Conservation (phyloP, 108 stramenopile genomes). For the Parietichytrium sp. region DNA sequence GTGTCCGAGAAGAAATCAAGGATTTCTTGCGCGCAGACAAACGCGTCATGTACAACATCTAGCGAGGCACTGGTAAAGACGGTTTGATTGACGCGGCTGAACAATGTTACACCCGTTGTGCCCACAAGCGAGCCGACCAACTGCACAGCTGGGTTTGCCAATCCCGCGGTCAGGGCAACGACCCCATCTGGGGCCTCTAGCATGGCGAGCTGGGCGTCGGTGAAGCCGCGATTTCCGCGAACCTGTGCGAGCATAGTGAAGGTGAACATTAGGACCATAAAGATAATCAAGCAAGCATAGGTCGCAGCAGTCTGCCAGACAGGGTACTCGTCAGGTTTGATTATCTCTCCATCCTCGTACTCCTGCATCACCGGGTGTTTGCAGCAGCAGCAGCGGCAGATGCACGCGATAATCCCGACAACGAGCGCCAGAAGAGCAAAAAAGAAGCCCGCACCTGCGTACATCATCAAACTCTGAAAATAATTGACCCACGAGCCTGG, state of each 20-base stretch:
- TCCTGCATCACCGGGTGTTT: background rate
- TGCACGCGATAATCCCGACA: background rate
- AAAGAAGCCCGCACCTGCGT: background rate
- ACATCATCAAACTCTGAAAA: background rate
- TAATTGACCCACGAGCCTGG: conserved; percentile 4
- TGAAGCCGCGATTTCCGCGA: conserved; percentile 26
- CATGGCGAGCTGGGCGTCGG: background rate
- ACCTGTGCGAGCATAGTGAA: background rate
- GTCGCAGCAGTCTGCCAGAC: conserved; percentile 2
- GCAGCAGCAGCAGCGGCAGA: background rate
- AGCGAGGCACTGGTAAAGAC: background rate
- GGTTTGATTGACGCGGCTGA: background rate
- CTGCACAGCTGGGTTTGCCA: background rate
- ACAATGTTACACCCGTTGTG: background rate
- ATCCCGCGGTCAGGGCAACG: background rate
- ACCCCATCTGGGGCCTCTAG: background rate
- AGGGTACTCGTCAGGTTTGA: too few relatives aligned
- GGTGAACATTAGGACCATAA: background rate
- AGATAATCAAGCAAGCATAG: conserved; percentile 1
- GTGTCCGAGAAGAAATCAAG: background rate
- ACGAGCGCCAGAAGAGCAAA: conserved; percentile 7
- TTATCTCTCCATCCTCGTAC: too few relatives aligned
- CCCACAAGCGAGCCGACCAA: background rate
- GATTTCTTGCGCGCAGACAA: background rate
- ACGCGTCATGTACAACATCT: background rate